Base-by-base conservation (phyloP, 345 rosid species). In the Eutrema yunnanense region DNA sequence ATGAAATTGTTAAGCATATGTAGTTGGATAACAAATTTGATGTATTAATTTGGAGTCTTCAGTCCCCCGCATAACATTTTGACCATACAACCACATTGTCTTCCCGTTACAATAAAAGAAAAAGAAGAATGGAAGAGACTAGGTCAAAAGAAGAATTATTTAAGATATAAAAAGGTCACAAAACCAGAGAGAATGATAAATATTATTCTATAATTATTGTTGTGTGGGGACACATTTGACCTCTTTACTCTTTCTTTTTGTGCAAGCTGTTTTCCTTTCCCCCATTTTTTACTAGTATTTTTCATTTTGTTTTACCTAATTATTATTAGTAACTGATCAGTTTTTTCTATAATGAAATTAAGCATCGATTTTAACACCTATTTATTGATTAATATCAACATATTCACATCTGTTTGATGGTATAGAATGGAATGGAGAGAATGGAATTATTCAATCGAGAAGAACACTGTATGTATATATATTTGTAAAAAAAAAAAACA, bases 141-240 rank as follows among this genome's bases (percentile, higher is more conserved):
- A 65, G 30, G 86, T 76, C 85, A 88, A 86, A 86, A 81, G 77
- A 65, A 34, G 62, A 64, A 64, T 68, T 75, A 75, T 61, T 52
- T 62, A 57, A 48, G 67, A 65, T 38, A 60, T 63, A 76, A 67
- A 67, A 67, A 78, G 63, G 61, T 77, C 38, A 69, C 47, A 53
- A 72, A 62, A 67, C 67, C 71, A 68, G 36, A 43, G 70, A 65
- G 76, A 77, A 64, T 75, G 80, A 80, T 82, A 80, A 80, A 49
- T 78, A 82, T 78, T 77, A 84, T 89, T 83, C 80, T 71, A 79
- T 82, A 82, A 84, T 87, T 83, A 86, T 87, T 87, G 84, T 77
- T 11, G 14, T 84, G 87, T 78, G 76, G 87, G 90, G 84, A 72
- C 88, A 79, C 49, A 67, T 52, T 22, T 56, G 78, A 81, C 73